A percentile compares a stretch with the other conserved stretches of the same genome.
phyloP scores from a whole-genome alignment of 176 grass and related monocot genomes.

The Triticum urartu region DNA sequence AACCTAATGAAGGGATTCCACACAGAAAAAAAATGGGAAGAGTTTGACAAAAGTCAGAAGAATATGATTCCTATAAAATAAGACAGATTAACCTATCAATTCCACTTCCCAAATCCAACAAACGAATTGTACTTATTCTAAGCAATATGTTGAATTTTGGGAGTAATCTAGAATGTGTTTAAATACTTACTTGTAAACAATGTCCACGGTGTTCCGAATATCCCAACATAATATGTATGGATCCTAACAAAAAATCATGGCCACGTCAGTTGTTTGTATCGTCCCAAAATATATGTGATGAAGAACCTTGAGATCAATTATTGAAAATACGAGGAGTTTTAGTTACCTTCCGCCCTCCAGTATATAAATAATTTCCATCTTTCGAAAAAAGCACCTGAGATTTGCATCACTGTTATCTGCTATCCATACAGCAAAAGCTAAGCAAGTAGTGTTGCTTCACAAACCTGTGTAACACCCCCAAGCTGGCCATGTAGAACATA shows the following conservation, averaged over 20 bases:
- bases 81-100: neutral
- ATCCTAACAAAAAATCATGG: conserved; percentile 59
- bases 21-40: neutral
- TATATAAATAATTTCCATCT: conserved; percentile 94
- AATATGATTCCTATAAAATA: neutral
- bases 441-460: neutral
- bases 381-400: conserved; percentile 88
- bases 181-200: conserved; percentile 92
- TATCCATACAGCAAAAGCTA: neutral
- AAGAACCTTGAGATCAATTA: conserved; percentile 19
- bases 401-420: conserved; percentile 22
- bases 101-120: conserved; percentile 3
- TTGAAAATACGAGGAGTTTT: conserved; percentile 8
- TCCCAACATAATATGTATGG: conserved; percentile 99
- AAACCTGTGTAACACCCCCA: conserved; percentile 93
- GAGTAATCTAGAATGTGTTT: neutral
- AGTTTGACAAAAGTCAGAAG: neutral
- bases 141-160: neutral
- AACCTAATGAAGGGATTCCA: conserved; percentile 47
- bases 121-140: neutral
- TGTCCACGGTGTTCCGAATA: conserved; percentile 78
- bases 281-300: neutral
- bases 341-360: conserved; percentile 91
- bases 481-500: conserved; percentile 88
- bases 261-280: neutral